Percentiles rank a stretch among this genome's conserved stretches.
Conservation (phyloP, 257 asterid species). For the Petrea volubilis region DNA sequence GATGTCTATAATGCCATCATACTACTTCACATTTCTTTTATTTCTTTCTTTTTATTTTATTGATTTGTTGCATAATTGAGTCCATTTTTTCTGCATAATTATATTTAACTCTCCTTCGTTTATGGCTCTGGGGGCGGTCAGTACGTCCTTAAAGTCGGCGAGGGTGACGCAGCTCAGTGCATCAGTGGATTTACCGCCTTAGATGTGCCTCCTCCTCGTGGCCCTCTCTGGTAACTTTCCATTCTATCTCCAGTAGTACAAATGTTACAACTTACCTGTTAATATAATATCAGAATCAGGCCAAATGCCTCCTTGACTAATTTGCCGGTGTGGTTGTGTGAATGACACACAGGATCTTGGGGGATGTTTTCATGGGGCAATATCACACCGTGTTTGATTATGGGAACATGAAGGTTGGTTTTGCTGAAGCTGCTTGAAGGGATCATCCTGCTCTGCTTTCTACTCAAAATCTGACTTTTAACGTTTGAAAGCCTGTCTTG, state of each 20-base stretch:
- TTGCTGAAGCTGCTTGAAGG: constrained; percentile 39
- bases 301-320: background rate
- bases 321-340: background rate
- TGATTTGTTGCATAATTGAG: background rate
- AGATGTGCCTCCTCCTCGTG: constrained; percentile 87
- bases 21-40: background rate
- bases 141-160: constrained; percentile 80
- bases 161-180: constrained; percentile 77
- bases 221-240: constrained; percentile 73
- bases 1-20: background rate
- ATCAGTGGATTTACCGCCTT: constrained; percentile 82
- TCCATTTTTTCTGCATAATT: background rate
- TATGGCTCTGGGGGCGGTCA: constrained; percentile 28
- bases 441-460: background rate
- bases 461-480: background rate
- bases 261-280: background rate
- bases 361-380: constrained; percentile 82
- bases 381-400: constrained; percentile 81
- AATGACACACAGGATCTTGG: constrained; percentile 66
- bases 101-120: background rate
- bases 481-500: background rate
- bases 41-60: background rate
- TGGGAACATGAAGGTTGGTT: constrained; percentile 71
- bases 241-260: background rate
- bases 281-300: background rate